Base-by-base conservation (phyloP, 257 asterid species). In the Coffea eugenioides region DNA sequence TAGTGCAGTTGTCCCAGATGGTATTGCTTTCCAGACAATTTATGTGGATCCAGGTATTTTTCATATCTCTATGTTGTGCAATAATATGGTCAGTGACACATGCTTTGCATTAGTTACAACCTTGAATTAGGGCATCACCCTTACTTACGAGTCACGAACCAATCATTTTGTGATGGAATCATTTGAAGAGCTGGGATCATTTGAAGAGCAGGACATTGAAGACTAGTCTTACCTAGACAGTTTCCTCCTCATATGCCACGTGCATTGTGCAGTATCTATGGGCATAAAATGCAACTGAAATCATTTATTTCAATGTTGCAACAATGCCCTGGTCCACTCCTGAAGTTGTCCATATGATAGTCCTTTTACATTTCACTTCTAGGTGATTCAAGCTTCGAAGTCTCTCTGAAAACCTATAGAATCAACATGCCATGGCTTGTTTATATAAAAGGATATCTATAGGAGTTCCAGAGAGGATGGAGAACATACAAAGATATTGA, bases 1-100 rank as follows among this genome's bases (percentile, higher is more conserved):
- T 82, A 87, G 74, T 80, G 80, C 88, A 27, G 83, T 88, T 74
- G 97, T 92, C 31, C 85, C 85, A 3, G 90, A 86, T 64, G 93
- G 97, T 73, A 85, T 91, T 77, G 52, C 90, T 71, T 92, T 84
- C 91, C 94, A 75, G 84, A 84, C 87, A 78, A 82, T 91, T 82
- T 88, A 90, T 83, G 98, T 91, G 31, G 96, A 91, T 23, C 96
- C 97, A 87, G 98, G 98, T 92, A 85, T 80, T 34, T 54, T n/a
- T 73, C 57, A 15, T 68, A 52, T 80, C 46, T 57, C 57, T 48
- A 45, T 13, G n/a, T 46, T 65, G 54, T 59, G 54, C 61, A 20
- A 39, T 57, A 41, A 66, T 74, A 20, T 14, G 15, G 54, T n/a
- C 6, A 70, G n/a, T 41, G 31, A 27, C 61, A 56, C 11, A 7